Evolutionary conservation across 306 rosid genomes (phyloP), one percentile per base, ranked within the genome.

Genomic region (Begonia peltatifolia): DNA sequence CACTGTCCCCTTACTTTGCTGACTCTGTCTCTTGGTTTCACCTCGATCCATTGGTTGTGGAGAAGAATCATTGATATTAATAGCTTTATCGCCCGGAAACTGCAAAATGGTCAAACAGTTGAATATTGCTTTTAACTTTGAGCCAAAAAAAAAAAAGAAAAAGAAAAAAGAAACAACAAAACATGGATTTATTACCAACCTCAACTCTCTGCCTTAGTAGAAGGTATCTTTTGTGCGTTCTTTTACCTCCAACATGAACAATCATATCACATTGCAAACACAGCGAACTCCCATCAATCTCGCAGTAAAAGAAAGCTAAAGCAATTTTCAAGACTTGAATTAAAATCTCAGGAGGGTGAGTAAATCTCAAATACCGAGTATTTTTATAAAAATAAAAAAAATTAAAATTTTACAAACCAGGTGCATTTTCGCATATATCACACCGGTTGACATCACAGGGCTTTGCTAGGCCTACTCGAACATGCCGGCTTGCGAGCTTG

Each of bases 241-340:
- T 76, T 80, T 90, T 90, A 51, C 99, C 99, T 18, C 99, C 99
- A 60, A 90, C 99, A 70, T 90, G 99, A 73, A 90, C 92, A 54
- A 73, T 55, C 95, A 86, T 73, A 68, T 90, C 99, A 47, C 99
- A 90, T 75, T 90, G 95, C 78, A 90, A 77, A 68, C 99, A 90
- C 36, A 90, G 94, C 57, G 92, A 86, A 62, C 87, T 90, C 17
- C 94, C 99, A 65, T 90, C 99, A 46, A 79, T 74, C 71, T 90
- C 99, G 72, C 99, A 90, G 63, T 81, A 90, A 64, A 90, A 90
- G 92, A 90, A 90, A 80, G 95, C 95, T 90, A 67, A 76, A 6
- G 73, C 54, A 66, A 59, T 66, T 53, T 63, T 55, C 71, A 61
- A 52, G 38, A 30, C 38, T 30, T 30, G 6, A 5, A 30, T 30